Evolutionary conservation across 2,329 filamentous ascomycete species (phyloP).

Genomic region (Albophoma yamanashiensis): DNA sequence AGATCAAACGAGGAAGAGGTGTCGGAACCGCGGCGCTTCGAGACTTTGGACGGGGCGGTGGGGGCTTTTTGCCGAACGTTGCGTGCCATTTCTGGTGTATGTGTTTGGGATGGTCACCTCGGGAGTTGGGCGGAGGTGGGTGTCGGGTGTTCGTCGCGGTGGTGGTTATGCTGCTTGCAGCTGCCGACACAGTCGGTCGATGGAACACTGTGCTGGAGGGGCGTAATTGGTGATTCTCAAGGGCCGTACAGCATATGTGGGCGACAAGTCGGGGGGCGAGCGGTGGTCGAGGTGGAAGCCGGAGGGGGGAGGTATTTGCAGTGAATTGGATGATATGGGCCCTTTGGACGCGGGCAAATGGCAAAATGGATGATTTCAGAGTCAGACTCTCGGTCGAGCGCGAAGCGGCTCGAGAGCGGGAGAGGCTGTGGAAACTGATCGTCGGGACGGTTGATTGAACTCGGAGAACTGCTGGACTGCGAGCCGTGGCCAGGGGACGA

Average conservation of each 20-base stretch:
- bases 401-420: slow-evolving; percentile 27
- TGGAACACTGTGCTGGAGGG: not conserved
- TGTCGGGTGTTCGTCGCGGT: not conserved
- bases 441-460: slow-evolving; percentile 44
- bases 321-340: slow-evolving; percentile 8
- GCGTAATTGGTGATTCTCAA: not conserved
- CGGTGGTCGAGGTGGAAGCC: not conserved
- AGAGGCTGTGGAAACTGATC: slow-evolving; percentile 53
- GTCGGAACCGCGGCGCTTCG: slow-evolving; percentile 38
- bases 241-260: not conserved
- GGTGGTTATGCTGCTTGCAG: not conserved
- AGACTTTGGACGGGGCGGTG: slow-evolving; percentile 29
- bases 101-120: not conserved
- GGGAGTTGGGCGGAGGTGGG: not conserved
- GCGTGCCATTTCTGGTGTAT: slow-evolving; percentile 33
- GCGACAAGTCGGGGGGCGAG: not conserved
- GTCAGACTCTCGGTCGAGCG: slow-evolving; percentile 26
- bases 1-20: slow-evolving; percentile 45
- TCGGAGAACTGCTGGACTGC: slow-evolving; percentile 85
- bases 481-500: slow-evolving; percentile 38
- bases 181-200: not conserved
- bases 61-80: slow-evolving; percentile 39
- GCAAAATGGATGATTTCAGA: slow-evolving; percentile 22
- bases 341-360: slow-evolving; percentile 17
- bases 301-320: not conserved